These are phyloP conservation scores for Lagenidium giganteum DNA, from an alignment of 352 stramenopile genomes.

Conservation along the genomic window DNA sequence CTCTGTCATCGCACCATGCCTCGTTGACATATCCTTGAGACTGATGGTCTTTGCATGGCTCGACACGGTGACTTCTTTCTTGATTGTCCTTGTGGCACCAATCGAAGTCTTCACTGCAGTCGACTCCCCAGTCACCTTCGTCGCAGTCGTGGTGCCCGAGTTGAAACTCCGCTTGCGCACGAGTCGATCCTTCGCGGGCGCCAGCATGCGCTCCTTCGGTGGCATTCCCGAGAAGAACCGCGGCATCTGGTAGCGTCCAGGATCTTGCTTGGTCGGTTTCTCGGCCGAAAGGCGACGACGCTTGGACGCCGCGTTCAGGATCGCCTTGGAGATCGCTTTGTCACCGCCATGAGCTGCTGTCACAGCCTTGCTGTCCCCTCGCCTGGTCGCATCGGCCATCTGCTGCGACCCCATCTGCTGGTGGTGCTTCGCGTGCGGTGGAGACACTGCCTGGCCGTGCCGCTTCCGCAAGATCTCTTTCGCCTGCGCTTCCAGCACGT, in stretches of 20 bases:
- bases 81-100: too few species aligned
- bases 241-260: slow-evolving; percentile 1
- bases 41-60: too few species aligned
- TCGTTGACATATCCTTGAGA: too few species aligned
- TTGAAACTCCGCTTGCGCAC: not conserved
- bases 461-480: slow-evolving; percentile 44
- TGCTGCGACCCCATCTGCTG: slow-evolving; percentile 11
- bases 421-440: not conserved
- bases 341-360: too few species aligned
- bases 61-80: too few species aligned
- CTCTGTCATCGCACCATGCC: too few species aligned
- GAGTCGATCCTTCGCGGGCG: not conserved
- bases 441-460: slow-evolving; percentile 23
- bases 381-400: slow-evolving; percentile 15
- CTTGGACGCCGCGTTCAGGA: too few species aligned
- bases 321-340: too few species aligned
- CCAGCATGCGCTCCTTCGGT: not conserved
- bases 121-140: not conserved
- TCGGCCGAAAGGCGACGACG: too few species aligned
- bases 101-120: not conserved
- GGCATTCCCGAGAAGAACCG: not conserved
- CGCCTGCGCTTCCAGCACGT: slow-evolving; percentile 47
- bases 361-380: slow-evolving; percentile 9
- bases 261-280: too few species aligned
- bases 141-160: not conserved